These are phyloP conservation scores for Anaeromyces robustus DNA, from an alignment of 192 early-diverging fungal species.

Conservation along the genomic window DNA sequence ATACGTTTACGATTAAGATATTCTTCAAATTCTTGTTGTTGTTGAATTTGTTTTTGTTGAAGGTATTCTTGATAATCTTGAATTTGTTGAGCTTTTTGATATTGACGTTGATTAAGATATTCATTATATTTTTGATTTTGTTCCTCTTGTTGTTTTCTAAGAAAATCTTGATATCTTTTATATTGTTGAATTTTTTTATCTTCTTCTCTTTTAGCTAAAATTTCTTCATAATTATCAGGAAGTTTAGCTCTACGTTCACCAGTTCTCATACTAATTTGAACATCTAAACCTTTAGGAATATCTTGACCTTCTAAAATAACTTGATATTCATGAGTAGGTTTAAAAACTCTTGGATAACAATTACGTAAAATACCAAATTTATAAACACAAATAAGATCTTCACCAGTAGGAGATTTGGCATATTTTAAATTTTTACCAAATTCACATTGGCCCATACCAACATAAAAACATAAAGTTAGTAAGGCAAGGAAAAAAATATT, in stretches of 20 bases:
- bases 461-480: not conserved
- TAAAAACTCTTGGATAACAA: conserved; percentile 43
- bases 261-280: conserved; percentile 43
- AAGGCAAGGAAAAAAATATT: not conserved
- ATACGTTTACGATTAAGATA: too few species aligned
- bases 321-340: conserved; percentile 39
- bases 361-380: not conserved
- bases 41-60: too few species aligned
- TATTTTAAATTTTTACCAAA: not conserved
- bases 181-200: not conserved
- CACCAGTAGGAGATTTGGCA: not conserved
- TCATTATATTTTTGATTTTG: too few species aligned
- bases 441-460: not conserved
- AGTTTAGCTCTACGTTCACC: conserved; percentile 38
- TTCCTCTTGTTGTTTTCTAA: too few species aligned
- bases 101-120: too few species aligned
- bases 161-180: too few species aligned
- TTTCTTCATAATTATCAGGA: too few species aligned
- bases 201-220: too few species aligned
- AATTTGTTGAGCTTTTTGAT: too few species aligned
- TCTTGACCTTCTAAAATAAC: conserved; percentile 38
- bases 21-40: too few species aligned
- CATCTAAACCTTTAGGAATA: conserved; percentile 41
- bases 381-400: not conserved
- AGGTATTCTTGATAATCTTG: too few species aligned